phyloP scores from a whole-genome alignment of 495 filamentous ascomycete species.

The Bombardia bombarda region DNA sequence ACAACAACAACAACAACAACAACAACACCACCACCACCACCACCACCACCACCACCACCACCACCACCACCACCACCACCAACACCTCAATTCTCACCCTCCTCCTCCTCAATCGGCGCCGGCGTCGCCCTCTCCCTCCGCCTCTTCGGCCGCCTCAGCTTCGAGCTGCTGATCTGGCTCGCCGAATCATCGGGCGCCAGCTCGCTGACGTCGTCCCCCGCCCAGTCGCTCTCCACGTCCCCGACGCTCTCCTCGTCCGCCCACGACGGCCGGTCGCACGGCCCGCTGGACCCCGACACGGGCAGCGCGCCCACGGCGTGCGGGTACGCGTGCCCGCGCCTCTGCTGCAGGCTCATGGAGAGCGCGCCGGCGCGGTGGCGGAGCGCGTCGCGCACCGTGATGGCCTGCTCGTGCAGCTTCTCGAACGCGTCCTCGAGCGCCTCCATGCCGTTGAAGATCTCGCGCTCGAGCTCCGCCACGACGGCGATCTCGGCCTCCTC shows the following conservation, averaged over 20 bases:
- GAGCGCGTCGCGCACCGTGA: conserved; percentile 68
- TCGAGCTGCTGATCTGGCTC: conserved; percentile 76
- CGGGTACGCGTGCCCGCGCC: conserved; percentile 32
- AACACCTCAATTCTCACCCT: conserved; percentile 15
- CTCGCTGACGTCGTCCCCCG: conserved; percentile 63
- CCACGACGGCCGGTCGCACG: conserved; percentile 36
- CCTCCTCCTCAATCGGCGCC: conserved; percentile 76
- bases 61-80: not conserved
- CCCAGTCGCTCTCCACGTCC: conserved; percentile 50
- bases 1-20: too few species aligned
- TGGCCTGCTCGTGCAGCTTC: conserved; percentile 76
- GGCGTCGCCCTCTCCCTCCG: conserved; percentile 71
- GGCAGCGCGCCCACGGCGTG: conserved; percentile 37
- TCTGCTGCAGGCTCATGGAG: conserved; percentile 65
- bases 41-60: not conserved
- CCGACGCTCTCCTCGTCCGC: conserved; percentile 42
- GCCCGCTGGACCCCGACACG: conserved; percentile 26
- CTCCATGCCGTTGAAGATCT: conserved; percentile 92
- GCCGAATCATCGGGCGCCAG: conserved; percentile 69
- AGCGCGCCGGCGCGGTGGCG: conserved; percentile 74
- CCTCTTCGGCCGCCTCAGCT: conserved; percentile 61
- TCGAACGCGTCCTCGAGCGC: conserved; percentile 93
- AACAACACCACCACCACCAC: not conserved
- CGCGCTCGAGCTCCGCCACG: conserved; percentile 83
- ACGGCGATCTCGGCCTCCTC: conserved; percentile 90